Percentiles rank a stretch among this genome's conserved stretches.
These are phyloP conservation scores for Aspergillus candidus DNA, from an alignment of 2,329 filamentous ascomycete species.

Conservation along the genomic window DNA sequence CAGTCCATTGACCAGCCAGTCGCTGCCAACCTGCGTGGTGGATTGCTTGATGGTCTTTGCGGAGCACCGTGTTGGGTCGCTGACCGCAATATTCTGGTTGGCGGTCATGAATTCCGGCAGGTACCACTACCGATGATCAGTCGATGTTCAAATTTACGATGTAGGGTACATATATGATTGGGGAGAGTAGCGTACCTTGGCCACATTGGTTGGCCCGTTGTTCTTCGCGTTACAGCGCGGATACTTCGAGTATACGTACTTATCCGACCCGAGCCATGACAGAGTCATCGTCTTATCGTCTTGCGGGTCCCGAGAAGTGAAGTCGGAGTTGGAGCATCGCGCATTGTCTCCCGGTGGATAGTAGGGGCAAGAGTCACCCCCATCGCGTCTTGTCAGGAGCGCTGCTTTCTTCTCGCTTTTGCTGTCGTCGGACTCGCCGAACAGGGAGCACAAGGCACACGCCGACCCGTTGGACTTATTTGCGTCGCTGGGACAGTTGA, in stretches of 20 bases:
- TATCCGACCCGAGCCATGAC: conserved; percentile 1
- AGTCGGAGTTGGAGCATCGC: conserved; percentile 1
- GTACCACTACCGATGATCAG: conserved; percentile 5
- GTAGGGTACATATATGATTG: too few species aligned
- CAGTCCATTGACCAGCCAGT: conserved; percentile 4
- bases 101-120: conserved; percentile 9
- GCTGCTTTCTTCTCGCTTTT: neutral
- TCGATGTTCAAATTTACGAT: too few species aligned
- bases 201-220: conserved; percentile 4
- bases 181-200: conserved; percentile 1
- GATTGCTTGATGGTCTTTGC: conserved; percentile 6
- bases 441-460: conserved; percentile 9
- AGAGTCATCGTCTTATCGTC: conserved; percentile 4
- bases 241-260: conserved; percentile 5
- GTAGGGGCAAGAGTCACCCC: conserved; percentile 4
- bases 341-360: conserved; percentile 5
- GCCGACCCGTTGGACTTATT: neutral
- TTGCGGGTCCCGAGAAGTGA: conserved; percentile 2
- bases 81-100: conserved; percentile 1
- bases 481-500: conserved; percentile 6
- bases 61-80: conserved; percentile 6
- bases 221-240: conserved; percentile 9
- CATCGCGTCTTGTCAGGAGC: neutral
- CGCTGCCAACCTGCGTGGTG: neutral
- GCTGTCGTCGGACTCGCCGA: conserved; percentile 1